Conservation (phyloP, 352 stramenopile species). For the Blastocystis sp. region DNA sequence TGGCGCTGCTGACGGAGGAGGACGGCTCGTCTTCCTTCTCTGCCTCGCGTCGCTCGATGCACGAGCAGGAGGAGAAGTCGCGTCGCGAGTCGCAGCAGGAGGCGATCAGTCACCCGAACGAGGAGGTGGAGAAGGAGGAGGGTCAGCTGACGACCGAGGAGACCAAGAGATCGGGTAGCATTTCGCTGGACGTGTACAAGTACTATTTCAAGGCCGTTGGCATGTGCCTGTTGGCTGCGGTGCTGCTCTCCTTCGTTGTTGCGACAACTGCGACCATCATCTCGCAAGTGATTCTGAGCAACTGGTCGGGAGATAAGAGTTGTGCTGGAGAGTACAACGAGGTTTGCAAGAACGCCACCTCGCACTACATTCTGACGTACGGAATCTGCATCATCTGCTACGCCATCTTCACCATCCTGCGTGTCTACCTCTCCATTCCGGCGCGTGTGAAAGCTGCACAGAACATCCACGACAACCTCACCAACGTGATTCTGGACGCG, state of each 20-base stretch:
- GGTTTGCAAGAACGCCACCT: background rate
- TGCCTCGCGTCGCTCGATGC: constrained; percentile 59
- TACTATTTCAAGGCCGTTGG: constrained; percentile 56
- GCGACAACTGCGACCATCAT: background rate
- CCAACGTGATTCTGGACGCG: constrained; percentile 71
- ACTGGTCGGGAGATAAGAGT: background rate
- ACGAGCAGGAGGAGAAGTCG: constrained; percentile 11
- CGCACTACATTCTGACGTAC: background rate
- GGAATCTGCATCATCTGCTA: constrained; percentile 60
- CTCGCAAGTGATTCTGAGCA: constrained; percentile 25
- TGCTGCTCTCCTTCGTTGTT: constrained; percentile 29
- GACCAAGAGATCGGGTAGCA: constrained; percentile 34
- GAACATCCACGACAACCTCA: constrained; percentile 74
- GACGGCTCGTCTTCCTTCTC: too few relatives aligned
- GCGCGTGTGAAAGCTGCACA: constrained; percentile 65
- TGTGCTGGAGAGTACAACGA: too few relatives aligned
- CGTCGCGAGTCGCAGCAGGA: background rate
- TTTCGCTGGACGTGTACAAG: constrained; percentile 8
- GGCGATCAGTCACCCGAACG: too few relatives aligned
- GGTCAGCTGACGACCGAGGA: background rate
- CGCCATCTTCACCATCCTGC: constrained; percentile 65
- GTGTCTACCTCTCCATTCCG: constrained; percentile 65
- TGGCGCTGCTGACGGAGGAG: too few relatives aligned
- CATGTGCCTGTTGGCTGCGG: background rate
- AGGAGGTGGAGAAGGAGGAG: constrained; percentile 2